Evolutionary conservation across 140 eudicot genomes (phyloP).

Genomic region (Bidens hawaiensis): DNA sequence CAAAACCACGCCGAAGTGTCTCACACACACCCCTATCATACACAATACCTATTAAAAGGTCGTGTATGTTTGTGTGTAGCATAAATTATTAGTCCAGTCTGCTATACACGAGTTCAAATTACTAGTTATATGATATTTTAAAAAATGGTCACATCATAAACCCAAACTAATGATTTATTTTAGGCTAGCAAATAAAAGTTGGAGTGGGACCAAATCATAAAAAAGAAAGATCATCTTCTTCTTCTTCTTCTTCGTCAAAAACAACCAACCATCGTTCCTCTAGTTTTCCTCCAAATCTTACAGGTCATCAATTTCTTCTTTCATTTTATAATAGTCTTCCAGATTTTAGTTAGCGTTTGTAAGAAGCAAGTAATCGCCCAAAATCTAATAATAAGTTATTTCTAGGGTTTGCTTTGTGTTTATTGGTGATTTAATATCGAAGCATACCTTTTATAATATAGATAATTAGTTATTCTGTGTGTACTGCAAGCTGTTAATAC

Average conservation of each 20-base stretch:
- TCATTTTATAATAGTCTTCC: background rate
- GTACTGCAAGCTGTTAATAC: background rate
- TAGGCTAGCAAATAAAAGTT: background rate
- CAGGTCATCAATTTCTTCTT: constrained; percentile 16
- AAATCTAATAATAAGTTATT: background rate
- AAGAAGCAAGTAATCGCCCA: constrained; percentile 1
- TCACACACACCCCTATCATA: too few relatives aligned
- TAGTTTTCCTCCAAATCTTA: background rate
- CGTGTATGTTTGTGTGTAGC: too few relatives aligned
- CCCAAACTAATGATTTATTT: background rate
- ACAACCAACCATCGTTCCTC: constrained; percentile 13
- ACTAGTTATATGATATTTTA: too few relatives aligned
- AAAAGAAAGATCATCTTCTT: constrained; percentile 5
- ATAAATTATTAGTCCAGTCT: too few relatives aligned
- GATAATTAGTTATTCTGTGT: background rate
- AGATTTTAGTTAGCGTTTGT: constrained; percentile 2
- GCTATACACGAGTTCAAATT: too few relatives aligned
- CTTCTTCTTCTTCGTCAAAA: too few relatives aligned
- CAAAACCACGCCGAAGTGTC: too few relatives aligned
- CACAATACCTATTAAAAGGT: too few relatives aligned
- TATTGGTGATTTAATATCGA: background rate
- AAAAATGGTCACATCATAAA: background rate
- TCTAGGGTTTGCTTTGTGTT: constrained; percentile 15
- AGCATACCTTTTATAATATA: background rate
- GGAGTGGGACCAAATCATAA: background rate